Evolutionary conservation across 352 stramenopile species (phyloP).

Genomic region (Pythium chondricola): DNA sequence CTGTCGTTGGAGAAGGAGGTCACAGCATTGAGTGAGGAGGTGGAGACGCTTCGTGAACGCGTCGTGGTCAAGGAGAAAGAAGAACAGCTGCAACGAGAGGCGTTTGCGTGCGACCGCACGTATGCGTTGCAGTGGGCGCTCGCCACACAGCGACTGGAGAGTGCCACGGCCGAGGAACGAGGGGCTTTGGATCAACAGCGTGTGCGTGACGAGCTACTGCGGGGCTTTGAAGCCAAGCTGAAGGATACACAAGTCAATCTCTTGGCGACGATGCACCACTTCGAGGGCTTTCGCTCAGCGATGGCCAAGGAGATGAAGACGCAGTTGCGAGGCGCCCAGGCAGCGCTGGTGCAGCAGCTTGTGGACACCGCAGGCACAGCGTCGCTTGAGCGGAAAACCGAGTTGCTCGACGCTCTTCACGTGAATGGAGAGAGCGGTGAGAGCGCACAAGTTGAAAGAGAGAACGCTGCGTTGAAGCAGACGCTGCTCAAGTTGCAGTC

Average conservation of each 20-base stretch:
- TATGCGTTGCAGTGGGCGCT: too few relatives aligned
- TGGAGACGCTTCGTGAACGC: too few relatives aligned
- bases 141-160: too few relatives aligned
- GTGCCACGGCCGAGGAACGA: too few relatives aligned
- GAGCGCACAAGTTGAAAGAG: constrained; percentile 41
- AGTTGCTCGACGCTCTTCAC: constrained; percentile 40
- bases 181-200: constrained; percentile 33
- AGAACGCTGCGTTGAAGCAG: constrained; percentile 65
- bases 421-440: too few relatives aligned
- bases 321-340: constrained; percentile 49
- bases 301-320: constrained; percentile 58
- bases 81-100: too few relatives aligned
- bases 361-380: constrained; percentile 48
- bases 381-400: constrained; percentile 46
- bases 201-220: constrained; percentile 36
- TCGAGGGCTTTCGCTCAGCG: constrained; percentile 48
- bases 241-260: constrained; percentile 43
- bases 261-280: constrained; percentile 49
- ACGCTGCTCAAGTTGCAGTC: constrained; percentile 62
- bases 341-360: constrained; percentile 47
- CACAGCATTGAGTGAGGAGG: too few relatives aligned
- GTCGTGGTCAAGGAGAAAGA: too few relatives aligned
- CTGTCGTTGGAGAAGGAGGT: too few relatives aligned
- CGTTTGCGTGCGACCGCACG: too few relatives aligned
- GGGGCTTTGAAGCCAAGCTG: constrained; percentile 56